These are phyloP conservation scores for Colletotrichum orbiculare DNA, from an alignment of 2,329 filamentous ascomycete genomes.

Conservation along the genomic window DNA sequence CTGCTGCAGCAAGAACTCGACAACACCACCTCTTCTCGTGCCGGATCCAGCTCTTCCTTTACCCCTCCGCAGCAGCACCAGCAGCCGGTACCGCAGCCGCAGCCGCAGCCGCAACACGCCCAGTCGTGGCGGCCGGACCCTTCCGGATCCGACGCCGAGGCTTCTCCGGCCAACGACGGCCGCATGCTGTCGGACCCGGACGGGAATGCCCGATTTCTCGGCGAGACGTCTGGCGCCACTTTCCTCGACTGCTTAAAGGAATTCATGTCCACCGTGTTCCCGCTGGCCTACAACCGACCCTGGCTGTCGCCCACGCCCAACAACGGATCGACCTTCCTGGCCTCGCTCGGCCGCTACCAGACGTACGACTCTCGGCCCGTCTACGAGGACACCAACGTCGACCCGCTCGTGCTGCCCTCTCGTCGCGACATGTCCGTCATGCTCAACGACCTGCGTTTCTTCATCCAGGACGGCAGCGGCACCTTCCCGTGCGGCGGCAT, in stretches of 20 bases:
- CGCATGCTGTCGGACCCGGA: slow-evolving; percentile 56
- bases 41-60: slow-evolving; percentile 35
- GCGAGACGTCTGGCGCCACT: slow-evolving; percentile 61
- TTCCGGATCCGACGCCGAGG: slow-evolving; percentile 28
- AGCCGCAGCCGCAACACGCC: slow-evolving; percentile 11
- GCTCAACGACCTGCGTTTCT: slow-evolving; percentile 53
- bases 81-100: slow-evolving; percentile 24
- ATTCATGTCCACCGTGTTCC: slow-evolving; percentile 55
- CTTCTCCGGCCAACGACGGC: slow-evolving; percentile 46
- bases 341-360: slow-evolving; percentile 57
- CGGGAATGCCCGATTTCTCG: slow-evolving; percentile 58
- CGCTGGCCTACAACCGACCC: slow-evolving; percentile 44
- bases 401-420: slow-evolving; percentile 53
- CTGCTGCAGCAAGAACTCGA: slow-evolving; percentile 44
- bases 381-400: slow-evolving; percentile 46
- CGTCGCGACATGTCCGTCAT: slow-evolving; percentile 50
- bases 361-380: slow-evolving; percentile 59
- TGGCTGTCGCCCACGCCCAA: slow-evolving; percentile 35
- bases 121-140: slow-evolving; percentile 10
- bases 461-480: slow-evolving; percentile 58
- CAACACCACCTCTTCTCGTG: slow-evolving; percentile 26
- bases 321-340: slow-evolving; percentile 49
- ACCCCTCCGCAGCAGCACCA: slow-evolving; percentile 37
- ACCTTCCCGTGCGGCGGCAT: slow-evolving; percentile 57
- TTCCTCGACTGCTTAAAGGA: slow-evolving; percentile 62